These are phyloP conservation scores for Colletotrichum godetiae DNA, from an alignment of 2,329 filamentous ascomycete genomes.

Conservation along the genomic window DNA sequence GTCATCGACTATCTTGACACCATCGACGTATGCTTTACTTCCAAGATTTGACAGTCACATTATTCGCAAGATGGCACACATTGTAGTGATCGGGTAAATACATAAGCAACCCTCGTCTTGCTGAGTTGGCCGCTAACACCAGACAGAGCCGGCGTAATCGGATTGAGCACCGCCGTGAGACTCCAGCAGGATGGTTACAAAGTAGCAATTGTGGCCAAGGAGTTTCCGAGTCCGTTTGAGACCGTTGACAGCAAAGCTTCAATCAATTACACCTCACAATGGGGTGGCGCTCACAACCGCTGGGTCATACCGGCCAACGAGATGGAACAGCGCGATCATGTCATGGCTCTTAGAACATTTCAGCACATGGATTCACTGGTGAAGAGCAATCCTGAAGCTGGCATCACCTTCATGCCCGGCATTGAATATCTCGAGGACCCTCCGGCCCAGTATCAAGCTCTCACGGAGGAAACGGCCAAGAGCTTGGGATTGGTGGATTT, in stretches of 20 bases:
- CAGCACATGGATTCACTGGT: constrained; percentile 51
- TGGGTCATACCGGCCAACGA: constrained; percentile 49
- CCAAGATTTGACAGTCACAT: neutral
- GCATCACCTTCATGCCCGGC: constrained; percentile 60
- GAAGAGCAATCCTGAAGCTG: constrained; percentile 48
- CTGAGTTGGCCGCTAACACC: neutral
- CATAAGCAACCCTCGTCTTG: neutral
- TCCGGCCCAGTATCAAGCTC: constrained; percentile 49
- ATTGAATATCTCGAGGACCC: constrained; percentile 65
- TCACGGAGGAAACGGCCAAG: constrained; percentile 45
- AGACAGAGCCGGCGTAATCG: constrained; percentile 63
- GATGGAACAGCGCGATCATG: constrained; percentile 53
- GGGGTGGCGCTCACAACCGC: constrained; percentile 68
- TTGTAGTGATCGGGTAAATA: constrained; percentile 32
- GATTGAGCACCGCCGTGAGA: constrained; percentile 59
- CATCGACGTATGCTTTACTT: no score
- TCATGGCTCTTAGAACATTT: constrained; percentile 55
- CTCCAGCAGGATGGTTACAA: constrained; percentile 53
- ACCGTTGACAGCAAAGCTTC: constrained; percentile 51
- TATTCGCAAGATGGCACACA: constrained; percentile 9
- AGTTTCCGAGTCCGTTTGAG: constrained; percentile 60
- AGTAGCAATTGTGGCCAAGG: constrained; percentile 57
- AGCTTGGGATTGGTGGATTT: constrained; percentile 51
- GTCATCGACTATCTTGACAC: neutral
- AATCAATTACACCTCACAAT: constrained; percentile 67